Percentiles rank a stretch among this genome's conserved stretches.
phyloP scores from a whole-genome alignment of 352 stramenopile genomes.

The Pythium diclinum region DNA sequence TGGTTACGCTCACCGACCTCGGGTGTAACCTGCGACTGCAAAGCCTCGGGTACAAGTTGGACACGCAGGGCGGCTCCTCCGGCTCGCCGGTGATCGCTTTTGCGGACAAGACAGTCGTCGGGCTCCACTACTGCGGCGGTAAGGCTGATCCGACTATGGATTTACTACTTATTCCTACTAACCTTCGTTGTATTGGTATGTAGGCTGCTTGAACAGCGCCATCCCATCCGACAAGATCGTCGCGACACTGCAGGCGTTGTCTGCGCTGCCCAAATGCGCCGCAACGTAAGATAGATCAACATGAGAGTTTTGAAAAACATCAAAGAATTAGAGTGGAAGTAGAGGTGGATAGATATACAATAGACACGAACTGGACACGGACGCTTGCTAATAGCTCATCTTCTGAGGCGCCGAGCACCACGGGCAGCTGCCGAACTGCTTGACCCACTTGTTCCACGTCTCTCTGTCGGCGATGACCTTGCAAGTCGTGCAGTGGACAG shows the following conservation, averaged over 20 bases:
- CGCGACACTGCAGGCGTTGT: conserved; percentile 18
- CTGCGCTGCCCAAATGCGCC: conserved; percentile 27
- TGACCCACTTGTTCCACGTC: conserved; percentile 89
- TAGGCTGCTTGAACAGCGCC: conserved; percentile 40
- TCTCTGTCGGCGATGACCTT: conserved; percentile 83
- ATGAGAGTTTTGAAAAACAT: background rate
- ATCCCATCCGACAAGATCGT: conserved; percentile 38
- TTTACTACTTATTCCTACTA: background rate
- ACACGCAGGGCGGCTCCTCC: conserved; percentile 49
- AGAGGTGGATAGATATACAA: background rate
- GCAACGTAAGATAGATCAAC: background rate
- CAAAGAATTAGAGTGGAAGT: background rate
- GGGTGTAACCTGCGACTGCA: conserved; percentile 36
- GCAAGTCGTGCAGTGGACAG: conserved; percentile 87
- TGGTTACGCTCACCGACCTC: conserved; percentile 26
- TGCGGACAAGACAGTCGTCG: conserved; percentile 38
- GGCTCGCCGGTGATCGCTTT: conserved; percentile 44
- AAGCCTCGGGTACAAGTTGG: conserved; percentile 43
- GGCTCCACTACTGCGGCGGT: conserved; percentile 54
- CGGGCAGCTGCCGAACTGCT: conserved; percentile 78
- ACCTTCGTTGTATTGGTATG: background rate
- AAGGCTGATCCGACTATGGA: background rate
- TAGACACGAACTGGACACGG: background rate
- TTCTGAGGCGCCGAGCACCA: conserved; percentile 83
- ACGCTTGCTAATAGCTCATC: conserved; percentile 62